Evolutionary conservation across 1,139 yeast genomes (phyloP).

Genomic region (Trichomonascaceae sp.): DNA sequence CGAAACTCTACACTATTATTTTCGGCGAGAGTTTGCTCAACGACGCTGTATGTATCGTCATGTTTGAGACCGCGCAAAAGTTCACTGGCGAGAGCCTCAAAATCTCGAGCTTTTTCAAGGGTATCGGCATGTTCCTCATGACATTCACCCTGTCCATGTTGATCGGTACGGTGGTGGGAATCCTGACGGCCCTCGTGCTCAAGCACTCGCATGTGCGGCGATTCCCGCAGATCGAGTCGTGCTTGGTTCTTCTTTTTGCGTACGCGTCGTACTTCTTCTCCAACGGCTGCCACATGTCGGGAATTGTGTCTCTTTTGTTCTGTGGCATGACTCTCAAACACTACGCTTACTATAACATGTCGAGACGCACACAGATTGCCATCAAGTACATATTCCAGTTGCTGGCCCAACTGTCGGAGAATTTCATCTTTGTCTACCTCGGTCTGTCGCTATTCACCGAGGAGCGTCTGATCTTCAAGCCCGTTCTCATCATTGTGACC

Average conservation of each 20-base stretch:
- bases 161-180: conserved; percentile 81
- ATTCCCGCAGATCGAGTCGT: conserved; percentile 92
- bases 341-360: conserved; percentile 95
- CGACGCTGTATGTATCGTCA: conserved; percentile 96
- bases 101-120: conserved; percentile 73
- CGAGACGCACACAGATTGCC: conserved; percentile 92
- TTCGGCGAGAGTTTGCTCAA: conserved; percentile 92
- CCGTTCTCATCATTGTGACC: conserved; percentile 79
- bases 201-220: conserved; percentile 90
- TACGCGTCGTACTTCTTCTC: conserved; percentile 95
- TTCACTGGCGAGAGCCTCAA: conserved; percentile 78
- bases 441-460: conserved; percentile 93
- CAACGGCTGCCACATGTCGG: conserved; percentile 98
- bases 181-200: conserved; percentile 74
- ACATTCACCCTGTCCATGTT: conserved; percentile 87
- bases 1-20: conserved; percentile 88
- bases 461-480: conserved; percentile 89
- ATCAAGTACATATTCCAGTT: conserved; percentile 89
- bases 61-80: conserved; percentile 97
- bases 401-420: conserved; percentile 88
- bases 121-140: conserved; percentile 85
- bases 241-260: conserved; percentile 79
- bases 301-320: conserved; percentile 86
- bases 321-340: conserved; percentile 96
- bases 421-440: conserved; percentile 88